phyloP scores from a whole-genome alignment of 176 grass and related monocot genomes.

The Avena eriantha region DNA sequence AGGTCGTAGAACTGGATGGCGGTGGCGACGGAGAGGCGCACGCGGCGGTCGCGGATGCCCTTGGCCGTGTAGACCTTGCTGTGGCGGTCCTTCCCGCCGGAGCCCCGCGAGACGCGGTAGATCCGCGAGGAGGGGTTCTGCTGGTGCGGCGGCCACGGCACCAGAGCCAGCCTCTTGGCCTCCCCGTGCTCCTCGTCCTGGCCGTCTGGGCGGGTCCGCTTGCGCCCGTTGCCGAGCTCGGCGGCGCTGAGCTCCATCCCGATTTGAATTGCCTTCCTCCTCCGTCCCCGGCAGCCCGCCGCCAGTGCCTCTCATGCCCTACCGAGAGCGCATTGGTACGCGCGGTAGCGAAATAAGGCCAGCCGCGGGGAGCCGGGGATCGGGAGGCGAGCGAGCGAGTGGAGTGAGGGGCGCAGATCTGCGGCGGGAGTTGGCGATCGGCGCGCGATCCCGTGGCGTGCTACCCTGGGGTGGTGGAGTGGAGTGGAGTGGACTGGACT shows the following conservation, averaged over 20 bases:
- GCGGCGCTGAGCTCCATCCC: conserved; percentile 42
- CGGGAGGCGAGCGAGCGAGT: background rate
- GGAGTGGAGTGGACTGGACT: conserved; percentile 5
- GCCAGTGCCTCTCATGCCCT: conserved; percentile 32
- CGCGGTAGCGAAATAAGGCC: background rate
- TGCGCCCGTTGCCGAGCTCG: conserved; percentile 13
- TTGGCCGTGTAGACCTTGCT: conserved; percentile 96
- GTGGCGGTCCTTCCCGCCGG: conserved; percentile 84
- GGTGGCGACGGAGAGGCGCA: conserved; percentile 76
- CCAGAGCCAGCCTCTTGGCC: conserved; percentile 24
- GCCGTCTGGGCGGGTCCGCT: conserved; percentile 30
- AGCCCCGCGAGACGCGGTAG: conserved; percentile 70
- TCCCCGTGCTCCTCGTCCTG: background rate
- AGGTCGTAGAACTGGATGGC: conserved; percentile 98
- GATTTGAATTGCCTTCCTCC: background rate
- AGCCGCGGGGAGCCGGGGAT: background rate
- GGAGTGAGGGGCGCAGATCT: conserved; percentile 31
- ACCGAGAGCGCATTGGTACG: conserved; percentile 32
- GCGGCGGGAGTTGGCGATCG: background rate
- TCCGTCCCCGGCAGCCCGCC: background rate
- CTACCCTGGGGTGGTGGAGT: background rate
- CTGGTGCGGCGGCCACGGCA: conserved; percentile 42
- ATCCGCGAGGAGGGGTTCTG: conserved; percentile 70
- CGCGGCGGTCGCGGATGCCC: conserved; percentile 85
- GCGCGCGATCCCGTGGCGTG: background rate